These are phyloP conservation scores for Xylaria sp. DNA, from an alignment of 2,329 filamentous ascomycete species.

Conservation along the genomic window DNA sequence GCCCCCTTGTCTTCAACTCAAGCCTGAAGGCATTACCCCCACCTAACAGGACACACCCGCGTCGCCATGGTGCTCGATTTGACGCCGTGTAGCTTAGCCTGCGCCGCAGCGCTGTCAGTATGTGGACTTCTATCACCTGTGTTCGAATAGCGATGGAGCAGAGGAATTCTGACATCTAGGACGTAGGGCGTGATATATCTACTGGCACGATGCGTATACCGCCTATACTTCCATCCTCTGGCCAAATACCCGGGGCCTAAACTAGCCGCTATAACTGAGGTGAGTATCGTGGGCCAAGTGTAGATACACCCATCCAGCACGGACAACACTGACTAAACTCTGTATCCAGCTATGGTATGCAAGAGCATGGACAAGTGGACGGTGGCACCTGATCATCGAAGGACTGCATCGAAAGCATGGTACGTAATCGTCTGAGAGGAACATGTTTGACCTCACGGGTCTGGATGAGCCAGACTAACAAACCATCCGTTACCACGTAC, in stretches of 20 bases:
- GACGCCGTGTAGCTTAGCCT: too few species aligned
- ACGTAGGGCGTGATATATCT: slow-evolving; percentile 5
- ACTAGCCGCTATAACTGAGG: slow-evolving; percentile 24
- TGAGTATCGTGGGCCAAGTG: background rate
- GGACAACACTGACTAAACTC: background rate
- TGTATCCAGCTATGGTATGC: slow-evolving; percentile 21
- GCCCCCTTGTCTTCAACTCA: too few species aligned
- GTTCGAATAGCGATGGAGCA: too few species aligned
- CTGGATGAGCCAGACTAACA: too few species aligned
- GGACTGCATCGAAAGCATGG: slow-evolving; percentile 19
- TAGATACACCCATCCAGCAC: background rate
- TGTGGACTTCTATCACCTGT: too few species aligned
- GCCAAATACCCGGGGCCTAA: slow-evolving; percentile 26
- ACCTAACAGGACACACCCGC: too few species aligned
- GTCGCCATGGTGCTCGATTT: too few species aligned
- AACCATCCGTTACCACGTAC: background rate
- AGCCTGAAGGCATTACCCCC: too few species aligned
- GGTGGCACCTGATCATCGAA: slow-evolving; percentile 10
- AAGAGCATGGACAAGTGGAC: slow-evolving; percentile 7
- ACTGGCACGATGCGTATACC: slow-evolving; percentile 7
- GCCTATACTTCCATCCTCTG: slow-evolving; percentile 24
- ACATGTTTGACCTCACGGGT: too few species aligned
- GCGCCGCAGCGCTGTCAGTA: too few species aligned
- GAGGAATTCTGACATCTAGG: too few species aligned
- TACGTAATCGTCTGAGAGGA: background rate